A percentile compares a stretch with the other conserved stretches of the same genome.
phyloP scores from a whole-genome alignment of 208 protist species.

The Trichomonas vaginalis region DNA sequence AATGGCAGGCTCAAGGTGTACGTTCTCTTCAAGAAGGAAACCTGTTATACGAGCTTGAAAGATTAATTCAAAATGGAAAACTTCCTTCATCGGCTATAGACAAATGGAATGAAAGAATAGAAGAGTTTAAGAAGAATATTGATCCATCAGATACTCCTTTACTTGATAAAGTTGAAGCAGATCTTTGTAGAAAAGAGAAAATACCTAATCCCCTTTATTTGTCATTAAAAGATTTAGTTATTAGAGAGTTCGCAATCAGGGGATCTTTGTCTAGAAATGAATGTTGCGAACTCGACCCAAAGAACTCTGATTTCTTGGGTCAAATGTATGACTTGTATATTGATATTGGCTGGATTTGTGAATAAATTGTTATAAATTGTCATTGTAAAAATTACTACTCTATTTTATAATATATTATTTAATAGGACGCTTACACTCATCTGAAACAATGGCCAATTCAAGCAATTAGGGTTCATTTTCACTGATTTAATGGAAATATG shows the following conservation, averaged over 20 bases:
- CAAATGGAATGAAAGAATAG: background rate
- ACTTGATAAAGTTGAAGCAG: background rate
- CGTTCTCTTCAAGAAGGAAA: background rate
- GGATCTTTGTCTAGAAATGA: background rate
- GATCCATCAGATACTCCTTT: background rate
- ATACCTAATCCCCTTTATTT: background rate
- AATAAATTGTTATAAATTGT: conserved; percentile 6
- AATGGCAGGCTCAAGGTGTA: background rate
- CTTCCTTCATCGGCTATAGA: background rate
- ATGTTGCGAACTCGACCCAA: background rate
- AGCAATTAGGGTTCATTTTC: no score
- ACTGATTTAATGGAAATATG: no score
- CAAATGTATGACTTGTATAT: background rate
- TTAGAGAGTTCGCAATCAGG: background rate
- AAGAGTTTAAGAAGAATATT: background rate
- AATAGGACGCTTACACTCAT: no score
- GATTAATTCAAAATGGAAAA: background rate
- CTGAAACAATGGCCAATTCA: no score
- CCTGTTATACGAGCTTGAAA: background rate
- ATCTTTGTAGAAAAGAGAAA: background rate
- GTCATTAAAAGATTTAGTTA: background rate
- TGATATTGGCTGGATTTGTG: background rate
- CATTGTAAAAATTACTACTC: no score
- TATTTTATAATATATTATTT: no score
- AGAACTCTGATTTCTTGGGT: background rate